Conservation (phyloP, 345 rosid species). For the Rhodomyrtus tomentosa region DNA sequence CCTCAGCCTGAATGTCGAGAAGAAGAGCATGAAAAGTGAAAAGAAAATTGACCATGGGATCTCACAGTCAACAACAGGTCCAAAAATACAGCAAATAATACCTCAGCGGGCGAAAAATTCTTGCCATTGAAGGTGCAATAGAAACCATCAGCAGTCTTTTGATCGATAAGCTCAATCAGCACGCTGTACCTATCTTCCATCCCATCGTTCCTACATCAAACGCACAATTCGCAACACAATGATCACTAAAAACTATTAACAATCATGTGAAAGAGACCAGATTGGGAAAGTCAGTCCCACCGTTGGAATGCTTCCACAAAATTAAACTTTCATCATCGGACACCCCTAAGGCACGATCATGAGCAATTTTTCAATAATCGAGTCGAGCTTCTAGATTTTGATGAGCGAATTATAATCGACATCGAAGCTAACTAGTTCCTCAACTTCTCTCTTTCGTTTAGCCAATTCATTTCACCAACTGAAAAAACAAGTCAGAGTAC, state of each 20-base stretch:
- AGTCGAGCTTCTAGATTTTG: neutral
- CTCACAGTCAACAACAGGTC: neutral
- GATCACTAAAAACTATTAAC: neutral
- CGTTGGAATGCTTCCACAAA: neutral
- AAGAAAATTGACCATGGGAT: neutral
- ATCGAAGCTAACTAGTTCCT: neutral
- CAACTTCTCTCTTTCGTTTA: neutral
- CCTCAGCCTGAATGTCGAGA: slow-evolving; percentile 50
- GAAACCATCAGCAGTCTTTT: slow-evolving; percentile 50
- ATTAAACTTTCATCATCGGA: neutral
- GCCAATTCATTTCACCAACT: neutral
- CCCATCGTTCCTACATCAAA: slow-evolving; percentile 56
- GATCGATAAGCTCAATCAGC: slow-evolving; percentile 47
- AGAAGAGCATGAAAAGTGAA: neutral
- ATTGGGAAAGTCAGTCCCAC: neutral
- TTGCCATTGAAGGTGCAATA: slow-evolving; percentile 49
- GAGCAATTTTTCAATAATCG: neutral
- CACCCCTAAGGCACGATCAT: neutral
- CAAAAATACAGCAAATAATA: neutral
- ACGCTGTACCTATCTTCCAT: slow-evolving; percentile 90
- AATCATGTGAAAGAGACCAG: neutral
- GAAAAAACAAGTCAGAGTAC: neutral
- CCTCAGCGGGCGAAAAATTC: slow-evolving; percentile 78
- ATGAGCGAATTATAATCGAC: neutral
- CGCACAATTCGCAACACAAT: neutral